Base-by-base conservation (phyloP, 148 eudicot genomes). In the Fagopyrum esculentum region DNA sequence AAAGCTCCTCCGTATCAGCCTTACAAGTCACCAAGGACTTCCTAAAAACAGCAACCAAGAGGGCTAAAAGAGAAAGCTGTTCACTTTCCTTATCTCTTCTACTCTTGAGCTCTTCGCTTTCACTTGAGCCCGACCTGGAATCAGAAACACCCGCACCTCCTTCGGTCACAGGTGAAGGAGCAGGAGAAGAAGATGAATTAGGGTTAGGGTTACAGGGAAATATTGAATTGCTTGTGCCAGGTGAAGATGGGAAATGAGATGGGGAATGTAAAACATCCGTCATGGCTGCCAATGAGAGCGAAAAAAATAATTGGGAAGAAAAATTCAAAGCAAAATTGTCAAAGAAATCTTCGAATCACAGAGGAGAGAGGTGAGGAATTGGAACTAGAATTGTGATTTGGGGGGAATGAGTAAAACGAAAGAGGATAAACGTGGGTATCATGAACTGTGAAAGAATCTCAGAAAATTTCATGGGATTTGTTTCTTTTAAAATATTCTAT, bases 241-340 rank as follows among this genome's bases (percentile, higher is more conserved):
- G 78, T 0, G 89, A 78, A 16, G 86, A 74, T 64, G 89, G 78
- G 35, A 87, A 86, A 68, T 88, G 85, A 6, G 96, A 83, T 68
- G 96, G 87, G 50, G 93, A 89, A 85, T 87, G 98, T 49, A 93
- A 83, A 45, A 93, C 96, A 77, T 93, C 98, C 81, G 96, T 89
- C 96, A 93, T 92, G 79, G 82, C 76, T 78, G 77, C 45, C 75
- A 76, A 75, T 35, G 40, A 0, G 1, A 35, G 40, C 40, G 52
- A 55, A 68, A 68, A 71, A 30, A 2, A 44, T 40, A 19, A 71
- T 17, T 17, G 30, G 54, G 51, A 46, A 75, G 77, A 82, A 55
- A 15, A 66, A 60, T 57, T 79, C 61, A 77, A 69, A 45, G 43
- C 49, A 59, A 75, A 75, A 73, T 66, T 66, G 71, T 66, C 71